A percentile compares a stretch with the other conserved stretches of the same genome.
Evolutionary conservation across 768 basidiomycete genomes (phyloP).

Genomic region (Pleurotus cornucopiae): DNA sequence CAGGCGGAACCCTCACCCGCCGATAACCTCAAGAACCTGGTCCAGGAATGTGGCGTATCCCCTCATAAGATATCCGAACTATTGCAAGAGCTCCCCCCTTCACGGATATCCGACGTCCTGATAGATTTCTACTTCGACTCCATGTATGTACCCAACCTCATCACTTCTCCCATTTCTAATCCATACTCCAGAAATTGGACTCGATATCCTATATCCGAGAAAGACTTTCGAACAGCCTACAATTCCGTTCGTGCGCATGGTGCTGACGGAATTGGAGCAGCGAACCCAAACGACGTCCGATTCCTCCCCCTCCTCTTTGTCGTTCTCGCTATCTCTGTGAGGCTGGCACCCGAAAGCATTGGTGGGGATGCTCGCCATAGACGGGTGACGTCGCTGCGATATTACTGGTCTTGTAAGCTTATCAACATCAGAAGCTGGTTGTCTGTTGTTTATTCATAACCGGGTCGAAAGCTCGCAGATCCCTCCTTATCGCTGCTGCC

Average conservation of each 20-base stretch:
- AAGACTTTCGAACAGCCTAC: conserved; percentile 73
- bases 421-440: not conserved
- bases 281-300: conserved; percentile 73
- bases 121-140: conserved; percentile 78
- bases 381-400: conserved; percentile 78
- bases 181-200: conserved; percentile 73
- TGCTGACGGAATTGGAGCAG: conserved; percentile 50
- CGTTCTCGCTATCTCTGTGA: conserved; percentile 81
- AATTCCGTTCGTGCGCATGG: conserved; percentile 59
- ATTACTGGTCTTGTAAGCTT: conserved; percentile 92
- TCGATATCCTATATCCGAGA: conserved; percentile 86
- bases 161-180: conserved; percentile 10
- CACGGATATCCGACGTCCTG: conserved; percentile 67
- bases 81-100: conserved; percentile 82
- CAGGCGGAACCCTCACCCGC: conserved; percentile 52
- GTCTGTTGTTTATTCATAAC: conserved; percentile 8
- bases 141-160: conserved; percentile 43
- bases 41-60: conserved; percentile 89
- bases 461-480: conserved; percentile 63
- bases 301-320: conserved; percentile 93
- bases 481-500: conserved; percentile 86
- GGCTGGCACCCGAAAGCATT: conserved; percentile 82
- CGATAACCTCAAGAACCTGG: conserved; percentile 79
- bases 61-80: conserved; percentile 90
- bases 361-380: conserved; percentile 74